Evolutionary conservation across 805 yeast genomes (phyloP).

Genomic region (Komagataella mondaviorum): DNA sequence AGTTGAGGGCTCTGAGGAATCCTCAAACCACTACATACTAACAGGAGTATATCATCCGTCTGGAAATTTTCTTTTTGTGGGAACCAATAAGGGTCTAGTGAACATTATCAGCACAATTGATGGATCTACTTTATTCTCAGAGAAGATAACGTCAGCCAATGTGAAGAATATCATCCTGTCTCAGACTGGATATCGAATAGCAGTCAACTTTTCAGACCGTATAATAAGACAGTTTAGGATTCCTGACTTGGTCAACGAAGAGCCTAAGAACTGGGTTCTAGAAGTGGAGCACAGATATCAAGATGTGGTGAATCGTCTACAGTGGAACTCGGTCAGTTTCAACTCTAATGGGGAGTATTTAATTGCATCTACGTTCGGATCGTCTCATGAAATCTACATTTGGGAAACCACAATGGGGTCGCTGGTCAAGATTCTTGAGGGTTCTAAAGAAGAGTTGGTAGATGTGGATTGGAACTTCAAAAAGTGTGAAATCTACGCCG

Average conservation of each 20-base stretch:
- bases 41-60: conserved; percentile 35
- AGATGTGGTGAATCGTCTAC: conserved; percentile 77
- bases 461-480: conserved; percentile 81
- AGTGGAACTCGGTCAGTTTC: conserved; percentile 75
- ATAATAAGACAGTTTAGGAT: conserved; percentile 49
- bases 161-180: conserved; percentile 57
- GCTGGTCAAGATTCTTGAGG: conserved; percentile 79
- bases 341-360: conserved; percentile 70
- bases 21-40: conserved; percentile 28
- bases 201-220: conserved; percentile 67
- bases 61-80: conserved; percentile 50
- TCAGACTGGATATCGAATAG: conserved; percentile 45
- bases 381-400: conserved; percentile 78
- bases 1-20: conserved; percentile 7
- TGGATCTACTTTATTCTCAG: conserved; percentile 13
- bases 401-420: conserved; percentile 91
- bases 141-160: conserved; percentile 51
- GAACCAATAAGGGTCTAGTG: conserved; percentile 73
- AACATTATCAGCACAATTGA: conserved; percentile 27
- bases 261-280: conserved; percentile 27
- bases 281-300: conserved; percentile 74
- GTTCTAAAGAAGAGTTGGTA: conserved; percentile 77
- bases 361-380: conserved; percentile 81
- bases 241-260: conserved; percentile 21
- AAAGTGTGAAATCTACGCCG: conserved; percentile 63